Evolutionary conservation across 2,329 filamentous ascomycete genomes (phyloP).

Genomic region (Colletotrichum endophyticum): DNA sequence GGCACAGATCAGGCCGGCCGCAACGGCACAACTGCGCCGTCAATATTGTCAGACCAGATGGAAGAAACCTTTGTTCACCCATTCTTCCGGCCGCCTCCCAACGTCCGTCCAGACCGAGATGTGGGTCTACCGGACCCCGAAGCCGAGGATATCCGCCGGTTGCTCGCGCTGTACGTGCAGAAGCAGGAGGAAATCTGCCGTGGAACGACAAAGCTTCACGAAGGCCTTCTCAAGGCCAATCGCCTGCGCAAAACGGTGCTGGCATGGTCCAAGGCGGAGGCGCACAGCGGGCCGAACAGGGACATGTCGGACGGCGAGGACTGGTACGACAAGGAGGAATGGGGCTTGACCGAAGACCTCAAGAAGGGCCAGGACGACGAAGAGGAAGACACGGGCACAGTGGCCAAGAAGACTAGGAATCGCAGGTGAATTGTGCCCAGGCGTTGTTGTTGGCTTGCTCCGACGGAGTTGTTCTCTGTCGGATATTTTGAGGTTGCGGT

Average conservation of each 20-base stretch:
- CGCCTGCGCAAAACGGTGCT: conserved; percentile 74
- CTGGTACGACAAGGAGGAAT: conserved; percentile 85
- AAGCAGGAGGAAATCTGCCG: conserved; percentile 86
- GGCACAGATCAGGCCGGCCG: background rate
- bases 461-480: background rate
- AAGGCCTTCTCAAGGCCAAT: conserved; percentile 75
- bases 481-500: conserved; percentile 8
- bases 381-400: conserved; percentile 72
- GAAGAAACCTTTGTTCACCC: conserved; percentile 71
- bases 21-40: conserved; percentile 12
- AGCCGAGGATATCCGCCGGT: conserved; percentile 77
- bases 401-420: conserved; percentile 64
- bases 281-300: conserved; percentile 66
- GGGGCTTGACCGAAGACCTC: conserved; percentile 74
- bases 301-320: conserved; percentile 90
- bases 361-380: conserved; percentile 85
- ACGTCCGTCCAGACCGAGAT: conserved; percentile 70
- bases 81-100: conserved; percentile 70
- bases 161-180: conserved; percentile 79
- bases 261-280: conserved; percentile 80
- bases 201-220: conserved; percentile 69
- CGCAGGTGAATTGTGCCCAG: conserved; percentile 42
- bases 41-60: conserved; percentile 22
- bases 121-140: conserved; percentile 74
- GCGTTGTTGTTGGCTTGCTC: background rate